phyloP scores from a whole-genome alignment of 257 asterid species.

The Linaria vulgaris region DNA sequence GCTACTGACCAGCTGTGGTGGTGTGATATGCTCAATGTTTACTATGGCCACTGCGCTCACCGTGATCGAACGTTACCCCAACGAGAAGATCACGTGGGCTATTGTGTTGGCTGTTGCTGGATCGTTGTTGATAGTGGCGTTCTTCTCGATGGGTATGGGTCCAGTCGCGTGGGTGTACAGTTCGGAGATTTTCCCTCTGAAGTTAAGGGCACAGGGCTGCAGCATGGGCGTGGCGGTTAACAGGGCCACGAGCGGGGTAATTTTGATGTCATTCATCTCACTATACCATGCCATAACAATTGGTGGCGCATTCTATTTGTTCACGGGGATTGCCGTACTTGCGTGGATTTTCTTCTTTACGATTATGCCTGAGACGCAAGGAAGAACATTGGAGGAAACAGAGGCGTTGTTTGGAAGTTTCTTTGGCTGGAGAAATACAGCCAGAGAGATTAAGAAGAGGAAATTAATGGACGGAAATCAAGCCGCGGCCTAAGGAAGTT shows the following conservation, averaged over 20 bases:
- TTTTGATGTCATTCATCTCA: conserved; percentile 34
- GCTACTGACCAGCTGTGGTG: conserved; percentile 54
- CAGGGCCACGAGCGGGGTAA: conserved; percentile 32
- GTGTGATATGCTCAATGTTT: conserved; percentile 33
- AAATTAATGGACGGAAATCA: neutral
- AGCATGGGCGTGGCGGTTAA: conserved; percentile 32
- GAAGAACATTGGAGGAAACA: conserved; percentile 34
- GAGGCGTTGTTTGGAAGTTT: conserved; percentile 39
- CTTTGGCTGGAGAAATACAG: conserved; percentile 26
- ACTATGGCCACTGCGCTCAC: conserved; percentile 44
- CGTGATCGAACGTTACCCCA: conserved; percentile 29
- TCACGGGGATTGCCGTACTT: conserved; percentile 10
- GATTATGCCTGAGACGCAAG: conserved; percentile 39
- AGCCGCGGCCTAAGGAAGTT: neutral
- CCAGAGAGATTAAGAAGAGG: neutral
- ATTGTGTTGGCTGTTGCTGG: neutral
- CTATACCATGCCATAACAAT: conserved; percentile 26
- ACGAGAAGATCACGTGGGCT: neutral
- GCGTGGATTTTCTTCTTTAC: conserved; percentile 33
- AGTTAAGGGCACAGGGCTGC: conserved; percentile 41
- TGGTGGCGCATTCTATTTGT: conserved; percentile 37
- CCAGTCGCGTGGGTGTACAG: conserved; percentile 45
- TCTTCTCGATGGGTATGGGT: conserved; percentile 43
- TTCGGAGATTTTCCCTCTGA: conserved; percentile 34
- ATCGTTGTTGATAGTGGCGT: conserved; percentile 23